A percentile compares a stretch with the other conserved stretches of the same genome.
Conservation (phyloP, 768 basidiomycete genomes). For the Naematelia encephala region DNA sequence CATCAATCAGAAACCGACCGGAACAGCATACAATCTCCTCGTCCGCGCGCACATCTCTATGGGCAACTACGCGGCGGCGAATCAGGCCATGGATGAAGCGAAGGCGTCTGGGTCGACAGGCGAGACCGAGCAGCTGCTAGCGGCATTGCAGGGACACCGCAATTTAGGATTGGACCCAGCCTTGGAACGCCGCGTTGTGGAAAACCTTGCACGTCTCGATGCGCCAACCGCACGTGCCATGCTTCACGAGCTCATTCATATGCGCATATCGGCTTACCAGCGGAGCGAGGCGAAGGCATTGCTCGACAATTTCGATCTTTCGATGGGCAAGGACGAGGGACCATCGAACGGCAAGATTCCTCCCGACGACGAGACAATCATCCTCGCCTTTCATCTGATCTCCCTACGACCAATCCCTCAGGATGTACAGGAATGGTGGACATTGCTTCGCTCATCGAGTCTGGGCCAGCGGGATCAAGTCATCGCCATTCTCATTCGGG, state of each 20-base stretch:
- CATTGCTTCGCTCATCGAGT: not conserved
- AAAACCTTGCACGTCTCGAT: not conserved
- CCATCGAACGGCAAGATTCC: not conserved
- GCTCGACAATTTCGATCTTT: not conserved
- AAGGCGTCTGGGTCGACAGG: not conserved
- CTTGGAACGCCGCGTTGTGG: not conserved
- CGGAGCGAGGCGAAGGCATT: not conserved
- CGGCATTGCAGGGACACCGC: not conserved
- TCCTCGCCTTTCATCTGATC: not conserved
- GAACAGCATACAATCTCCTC: not conserved
- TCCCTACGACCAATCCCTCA: not conserved
- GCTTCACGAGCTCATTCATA: not conserved
- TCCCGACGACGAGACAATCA: not conserved
- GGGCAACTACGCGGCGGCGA: not conserved
- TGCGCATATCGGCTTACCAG: not conserved
- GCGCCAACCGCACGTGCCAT: not conserved
- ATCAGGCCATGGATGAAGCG: not conserved
- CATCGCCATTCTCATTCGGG: not conserved
- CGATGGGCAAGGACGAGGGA: not conserved
- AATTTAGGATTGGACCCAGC: not conserved
- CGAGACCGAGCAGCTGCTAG: not conserved
- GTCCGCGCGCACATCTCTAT: not conserved
- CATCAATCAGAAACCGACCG: not conserved
- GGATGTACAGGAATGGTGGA: not conserved
- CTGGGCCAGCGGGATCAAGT: not conserved